A percentile compares a stretch with the other conserved stretches of the same genome.
Conservation (phyloP, 2,329 filamentous ascomycete genomes). For the Aspergillus bombycis region DNA sequence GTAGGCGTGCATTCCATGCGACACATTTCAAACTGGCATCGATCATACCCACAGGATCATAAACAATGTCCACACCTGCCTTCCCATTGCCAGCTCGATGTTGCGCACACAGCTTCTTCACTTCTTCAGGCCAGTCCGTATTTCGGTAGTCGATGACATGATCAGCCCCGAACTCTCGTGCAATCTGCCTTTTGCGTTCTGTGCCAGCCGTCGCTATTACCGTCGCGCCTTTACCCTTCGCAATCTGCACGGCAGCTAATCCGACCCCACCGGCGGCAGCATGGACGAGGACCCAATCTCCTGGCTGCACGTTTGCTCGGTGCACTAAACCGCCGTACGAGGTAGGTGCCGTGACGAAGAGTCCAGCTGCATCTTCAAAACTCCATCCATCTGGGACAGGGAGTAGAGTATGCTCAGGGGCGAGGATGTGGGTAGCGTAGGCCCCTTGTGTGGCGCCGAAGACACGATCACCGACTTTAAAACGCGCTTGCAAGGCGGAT, state of each 20-base stretch:
- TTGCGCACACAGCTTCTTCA: conserved; percentile 66
- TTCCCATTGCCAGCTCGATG: conserved; percentile 66
- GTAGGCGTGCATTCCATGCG: conserved; percentile 86
- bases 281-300: conserved; percentile 87
- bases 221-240: conserved; percentile 86
- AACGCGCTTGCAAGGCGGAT: conserved; percentile 56
- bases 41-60: conserved; percentile 89
- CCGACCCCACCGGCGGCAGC: conserved; percentile 92
- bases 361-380: conserved; percentile 79
- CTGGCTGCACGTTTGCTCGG: conserved; percentile 73
- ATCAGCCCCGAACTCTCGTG: conserved; percentile 80
- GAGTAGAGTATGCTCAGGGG: conserved; percentile 67
- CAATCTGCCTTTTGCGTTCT: conserved; percentile 76
- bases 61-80: conserved; percentile 84
- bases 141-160: conserved; percentile 78
- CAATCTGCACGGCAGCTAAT: conserved; percentile 87
- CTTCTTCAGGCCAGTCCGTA: conserved; percentile 67
- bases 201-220: conserved; percentile 93
- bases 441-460: conserved; percentile 87
- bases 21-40: conserved; percentile 87
- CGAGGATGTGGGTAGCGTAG: conserved; percentile 76
- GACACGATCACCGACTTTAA: conserved; percentile 76
- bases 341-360: conserved; percentile 92
- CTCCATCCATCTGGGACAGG: conserved; percentile 81
- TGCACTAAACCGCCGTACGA: conserved; percentile 82